Evolutionary conservation across 2,329 filamentous ascomycete species (phyloP).

Genomic region (Talaromyces sp.): DNA sequence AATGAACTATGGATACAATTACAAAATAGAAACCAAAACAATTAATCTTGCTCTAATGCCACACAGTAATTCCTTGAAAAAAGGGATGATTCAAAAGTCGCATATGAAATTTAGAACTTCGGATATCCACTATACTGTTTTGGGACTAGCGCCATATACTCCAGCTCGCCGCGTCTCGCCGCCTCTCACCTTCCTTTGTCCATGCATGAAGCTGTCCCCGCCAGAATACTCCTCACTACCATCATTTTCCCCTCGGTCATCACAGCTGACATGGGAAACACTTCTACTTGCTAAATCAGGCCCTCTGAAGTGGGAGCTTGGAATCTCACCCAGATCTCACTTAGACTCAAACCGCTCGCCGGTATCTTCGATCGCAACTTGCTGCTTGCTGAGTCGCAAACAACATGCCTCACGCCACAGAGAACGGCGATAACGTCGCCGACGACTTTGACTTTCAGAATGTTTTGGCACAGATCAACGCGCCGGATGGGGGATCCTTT

Average conservation of each 20-base stretch:
- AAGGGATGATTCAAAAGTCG: neutral
- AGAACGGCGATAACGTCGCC: slow-evolving; percentile 19
- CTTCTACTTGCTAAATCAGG: too few species aligned
- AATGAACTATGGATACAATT: neutral
- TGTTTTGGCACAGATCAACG: slow-evolving; percentile 38
- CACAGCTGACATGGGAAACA: neutral
- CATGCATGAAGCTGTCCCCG: neutral
- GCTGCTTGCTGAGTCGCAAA: neutral
- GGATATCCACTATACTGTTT: neutral
- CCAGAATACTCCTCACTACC: neutral
- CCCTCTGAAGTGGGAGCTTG: neutral
- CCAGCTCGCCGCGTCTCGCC: neutral
- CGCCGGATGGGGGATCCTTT: slow-evolving; percentile 17
- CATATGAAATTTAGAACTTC: neutral
- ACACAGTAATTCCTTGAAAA: neutral
- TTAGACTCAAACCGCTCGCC: neutral
- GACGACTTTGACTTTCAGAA: slow-evolving; percentile 37
- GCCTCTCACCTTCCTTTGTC: neutral
- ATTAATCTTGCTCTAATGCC: neutral
- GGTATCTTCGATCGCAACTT: neutral
- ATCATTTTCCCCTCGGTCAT: neutral
- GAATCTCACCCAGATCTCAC: neutral
- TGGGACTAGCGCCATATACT: neutral
- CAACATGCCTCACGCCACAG: slow-evolving; percentile 37
- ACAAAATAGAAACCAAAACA: neutral